Percentiles rank a stretch among this genome's conserved stretches.
phyloP scores from a whole-genome alignment of 441 rosid genomes.

The Adansonia rubrostipa region DNA sequence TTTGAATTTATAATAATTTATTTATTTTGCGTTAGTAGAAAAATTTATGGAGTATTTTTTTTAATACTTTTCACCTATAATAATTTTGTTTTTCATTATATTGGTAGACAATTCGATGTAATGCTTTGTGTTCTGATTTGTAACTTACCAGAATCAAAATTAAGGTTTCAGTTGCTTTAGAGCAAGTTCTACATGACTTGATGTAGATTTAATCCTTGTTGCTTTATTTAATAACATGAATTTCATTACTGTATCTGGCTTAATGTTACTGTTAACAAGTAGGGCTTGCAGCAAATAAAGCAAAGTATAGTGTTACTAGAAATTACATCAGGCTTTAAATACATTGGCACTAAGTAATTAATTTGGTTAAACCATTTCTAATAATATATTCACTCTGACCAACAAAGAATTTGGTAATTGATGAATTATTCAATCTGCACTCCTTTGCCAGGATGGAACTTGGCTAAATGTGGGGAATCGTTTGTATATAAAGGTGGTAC shows the following conservation, averaged over 20 bases:
- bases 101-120: neutral
- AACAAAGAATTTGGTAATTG: no score
- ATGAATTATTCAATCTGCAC: no score
- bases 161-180: neutral
- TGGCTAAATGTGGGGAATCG: no score
- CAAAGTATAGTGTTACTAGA: no score
- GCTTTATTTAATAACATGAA: neutral
- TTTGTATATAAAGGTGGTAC: no score
- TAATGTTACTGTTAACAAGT: neutral
- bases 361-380: no score
- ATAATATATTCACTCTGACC: no score
- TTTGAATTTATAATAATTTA: neutral
- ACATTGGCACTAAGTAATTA: no score
- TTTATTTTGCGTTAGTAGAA: neutral
- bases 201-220: neutral
- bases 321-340: no score
- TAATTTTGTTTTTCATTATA: neutral
- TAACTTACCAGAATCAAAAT: neutral
- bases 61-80: neutral
- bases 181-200: neutral
- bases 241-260: slow-evolving; percentile 2
- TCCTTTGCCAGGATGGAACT: no score
- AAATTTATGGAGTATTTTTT: neutral
- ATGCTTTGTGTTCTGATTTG: neutral
- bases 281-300: no score